Conservation (phyloP, 805 yeast species). For the Blastobotrys parvus region DNA sequence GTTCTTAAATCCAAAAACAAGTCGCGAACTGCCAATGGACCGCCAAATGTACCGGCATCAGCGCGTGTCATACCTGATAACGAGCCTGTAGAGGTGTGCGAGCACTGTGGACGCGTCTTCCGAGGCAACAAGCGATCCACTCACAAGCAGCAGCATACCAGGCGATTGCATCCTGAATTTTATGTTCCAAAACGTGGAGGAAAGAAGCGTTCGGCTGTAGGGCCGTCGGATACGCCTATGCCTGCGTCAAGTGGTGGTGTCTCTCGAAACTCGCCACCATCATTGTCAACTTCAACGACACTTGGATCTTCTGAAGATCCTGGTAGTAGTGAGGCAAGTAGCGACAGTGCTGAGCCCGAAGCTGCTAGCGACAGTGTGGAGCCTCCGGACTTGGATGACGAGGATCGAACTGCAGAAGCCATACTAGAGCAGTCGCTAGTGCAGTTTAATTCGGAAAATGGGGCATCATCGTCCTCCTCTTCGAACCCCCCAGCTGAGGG, state of each 20-base stretch:
- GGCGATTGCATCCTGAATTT: constrained; percentile 37
- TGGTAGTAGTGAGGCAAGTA: neutral
- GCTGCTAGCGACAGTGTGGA: neutral
- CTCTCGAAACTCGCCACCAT: neutral
- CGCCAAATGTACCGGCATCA: neutral
- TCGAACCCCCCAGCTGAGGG: neutral
- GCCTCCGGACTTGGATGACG: neutral
- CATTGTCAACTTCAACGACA: neutral
- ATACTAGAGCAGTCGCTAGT: neutral
- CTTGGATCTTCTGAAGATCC: neutral
- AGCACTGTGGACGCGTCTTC: constrained; percentile 35
- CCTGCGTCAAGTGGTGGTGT: neutral
- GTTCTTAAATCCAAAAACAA: too few species aligned
- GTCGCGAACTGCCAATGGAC: too few species aligned
- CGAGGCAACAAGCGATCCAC: constrained; percentile 40
- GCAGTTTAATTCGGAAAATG: neutral
- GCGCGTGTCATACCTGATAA: neutral
- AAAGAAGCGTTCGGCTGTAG: constrained; percentile 24
- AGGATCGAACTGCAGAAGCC: neutral
- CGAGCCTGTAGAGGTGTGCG: constrained; percentile 29
- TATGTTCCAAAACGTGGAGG: constrained; percentile 41
- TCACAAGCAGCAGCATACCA: constrained; percentile 41
- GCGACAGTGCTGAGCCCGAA: neutral
- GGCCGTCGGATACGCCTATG: neutral
- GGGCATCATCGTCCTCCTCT: neutral